Percentiles rank a stretch among this genome's conserved stretches.
These are phyloP conservation scores for Niebla homalea DNA, from an alignment of 495 filamentous ascomycete species.

Conservation along the genomic window DNA sequence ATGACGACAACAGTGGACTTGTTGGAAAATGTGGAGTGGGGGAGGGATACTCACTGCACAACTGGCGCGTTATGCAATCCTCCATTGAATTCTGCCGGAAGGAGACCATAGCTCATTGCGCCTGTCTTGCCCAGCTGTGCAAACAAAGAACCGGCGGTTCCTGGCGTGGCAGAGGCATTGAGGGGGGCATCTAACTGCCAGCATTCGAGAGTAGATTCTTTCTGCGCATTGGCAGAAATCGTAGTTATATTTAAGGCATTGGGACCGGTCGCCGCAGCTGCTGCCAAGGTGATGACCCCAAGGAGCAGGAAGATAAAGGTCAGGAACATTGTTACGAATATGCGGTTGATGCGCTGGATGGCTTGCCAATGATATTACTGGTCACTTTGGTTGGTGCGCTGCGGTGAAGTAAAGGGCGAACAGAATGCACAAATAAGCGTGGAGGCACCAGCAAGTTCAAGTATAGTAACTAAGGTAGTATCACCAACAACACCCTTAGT, in stretches of 20 bases:
- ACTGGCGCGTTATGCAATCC: slow-evolving; percentile 39
- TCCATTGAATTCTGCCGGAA: slow-evolving; percentile 35
- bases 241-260: slow-evolving; percentile 30
- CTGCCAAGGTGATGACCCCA: slow-evolving; percentile 12
- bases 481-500: too few relatives aligned
- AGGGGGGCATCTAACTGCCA: slow-evolving; percentile 37
- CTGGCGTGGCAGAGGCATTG: slow-evolving; percentile 26
- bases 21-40: neutral
- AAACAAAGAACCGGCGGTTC: slow-evolving; percentile 26
- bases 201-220: slow-evolving; percentile 39
- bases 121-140: slow-evolving; percentile 23
- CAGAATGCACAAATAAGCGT: too few relatives aligned
- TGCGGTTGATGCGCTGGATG: neutral
- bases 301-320: slow-evolving; percentile 15
- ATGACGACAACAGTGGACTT: neutral
- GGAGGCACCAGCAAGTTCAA: too few relatives aligned
- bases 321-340: slow-evolving; percentile 3
- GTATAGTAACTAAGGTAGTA: too few relatives aligned
- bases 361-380: too few relatives aligned
- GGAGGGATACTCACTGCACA: slow-evolving; percentile 29
- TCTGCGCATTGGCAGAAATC: slow-evolving; percentile 22
- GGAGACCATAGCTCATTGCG: slow-evolving; percentile 27
- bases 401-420: too few relatives aligned
- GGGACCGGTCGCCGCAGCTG: slow-evolving; percentile 3
- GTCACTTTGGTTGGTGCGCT: too few relatives aligned